These are phyloP conservation scores for Panellus pusillus DNA, from an alignment of 768 basidiomycete species.

Conservation along the genomic window DNA sequence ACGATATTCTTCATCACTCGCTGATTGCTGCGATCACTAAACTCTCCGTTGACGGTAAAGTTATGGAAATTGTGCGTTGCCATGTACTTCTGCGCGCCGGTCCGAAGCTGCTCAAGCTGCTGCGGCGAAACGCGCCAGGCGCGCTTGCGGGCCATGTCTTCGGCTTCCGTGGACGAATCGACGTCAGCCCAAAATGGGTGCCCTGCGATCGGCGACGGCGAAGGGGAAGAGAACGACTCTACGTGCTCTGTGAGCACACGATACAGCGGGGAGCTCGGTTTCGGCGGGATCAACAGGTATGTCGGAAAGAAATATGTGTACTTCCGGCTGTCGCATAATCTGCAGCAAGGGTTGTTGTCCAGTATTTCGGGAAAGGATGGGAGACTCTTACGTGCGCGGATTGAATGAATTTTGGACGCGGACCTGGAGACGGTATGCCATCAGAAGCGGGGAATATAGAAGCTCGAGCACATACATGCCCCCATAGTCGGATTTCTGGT, in stretches of 20 bases:
- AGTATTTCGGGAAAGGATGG: slow-evolving; percentile 3
- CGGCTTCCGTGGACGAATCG: slow-evolving; percentile 44
- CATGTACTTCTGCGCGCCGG: slow-evolving; percentile 62
- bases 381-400: slow-evolving; percentile 58
- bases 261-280: slow-evolving; percentile 66
- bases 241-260: slow-evolving; percentile 40
- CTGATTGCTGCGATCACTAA: slow-evolving; percentile 76
- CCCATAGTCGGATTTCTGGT: slow-evolving; percentile 91
- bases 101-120: slow-evolving; percentile 57
- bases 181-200: slow-evolving; percentile 67
- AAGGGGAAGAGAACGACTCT: slow-evolving; percentile 26
- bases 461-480: slow-evolving; percentile 53
- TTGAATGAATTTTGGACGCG: slow-evolving; percentile 83
- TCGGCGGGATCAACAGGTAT: slow-evolving; percentile 89
- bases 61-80: slow-evolving; percentile 98
- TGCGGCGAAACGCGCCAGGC: slow-evolving; percentile 63
- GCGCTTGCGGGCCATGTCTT: slow-evolving; percentile 67
- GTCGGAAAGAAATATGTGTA: slow-evolving; percentile 98
- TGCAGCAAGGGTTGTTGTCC: slow-evolving; percentile 29
- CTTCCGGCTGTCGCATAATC: slow-evolving; percentile 90
- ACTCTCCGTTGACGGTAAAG: slow-evolving; percentile 89
- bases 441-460: neutral
- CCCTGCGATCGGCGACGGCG: slow-evolving; percentile 17
- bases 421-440: slow-evolving; percentile 35
- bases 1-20: slow-evolving; percentile 89